Conservation (phyloP, 2,329 filamentous ascomycete genomes). For the Verticillium isaacii region DNA sequence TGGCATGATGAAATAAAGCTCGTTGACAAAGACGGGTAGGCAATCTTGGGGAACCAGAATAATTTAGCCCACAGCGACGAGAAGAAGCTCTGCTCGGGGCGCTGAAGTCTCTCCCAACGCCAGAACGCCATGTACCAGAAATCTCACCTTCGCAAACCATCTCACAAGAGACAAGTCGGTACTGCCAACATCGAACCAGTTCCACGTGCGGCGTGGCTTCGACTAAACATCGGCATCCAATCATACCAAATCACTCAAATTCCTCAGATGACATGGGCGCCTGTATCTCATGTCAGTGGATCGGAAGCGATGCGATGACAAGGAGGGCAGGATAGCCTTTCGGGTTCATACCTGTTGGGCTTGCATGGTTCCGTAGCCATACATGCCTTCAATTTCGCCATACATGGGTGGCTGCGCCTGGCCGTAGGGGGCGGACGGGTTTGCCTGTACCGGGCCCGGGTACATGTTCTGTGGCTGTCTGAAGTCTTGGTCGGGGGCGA, state of each 20-base stretch:
- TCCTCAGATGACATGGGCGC: constrained; percentile 40
- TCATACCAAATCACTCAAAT: constrained; percentile 28
- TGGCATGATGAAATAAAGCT: constrained; percentile 51
- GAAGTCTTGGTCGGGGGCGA: constrained; percentile 72
- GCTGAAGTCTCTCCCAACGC: not conserved
- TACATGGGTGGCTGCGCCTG: constrained; percentile 80
- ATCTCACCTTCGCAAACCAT: not conserved
- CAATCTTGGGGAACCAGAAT: not conserved
- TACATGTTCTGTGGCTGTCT: constrained; percentile 79
- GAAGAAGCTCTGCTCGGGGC: not conserved
- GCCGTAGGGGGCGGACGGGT: constrained; percentile 67
- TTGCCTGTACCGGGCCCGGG: constrained; percentile 69
- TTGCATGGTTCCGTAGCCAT: constrained; percentile 74
- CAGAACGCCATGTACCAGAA: not conserved
- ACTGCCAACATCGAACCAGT: not conserved
- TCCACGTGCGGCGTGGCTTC: not conserved
- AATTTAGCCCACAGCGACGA: not conserved
- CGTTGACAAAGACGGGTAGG: not conserved
- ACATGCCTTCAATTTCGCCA: constrained; percentile 77
- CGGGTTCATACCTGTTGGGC: constrained; percentile 68
- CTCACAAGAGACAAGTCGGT: not conserved
- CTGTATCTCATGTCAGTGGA: constrained; percentile 16
- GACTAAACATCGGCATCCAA: not conserved
- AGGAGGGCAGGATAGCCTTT: not conserved
- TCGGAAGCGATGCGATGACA: constrained; percentile 1